A percentile compares a stretch with the other conserved stretches of the same genome.
Evolutionary conservation across 2,329 filamentous ascomycete genomes (phyloP).

Genomic region (Pseudogymnoascus destructans): DNA sequence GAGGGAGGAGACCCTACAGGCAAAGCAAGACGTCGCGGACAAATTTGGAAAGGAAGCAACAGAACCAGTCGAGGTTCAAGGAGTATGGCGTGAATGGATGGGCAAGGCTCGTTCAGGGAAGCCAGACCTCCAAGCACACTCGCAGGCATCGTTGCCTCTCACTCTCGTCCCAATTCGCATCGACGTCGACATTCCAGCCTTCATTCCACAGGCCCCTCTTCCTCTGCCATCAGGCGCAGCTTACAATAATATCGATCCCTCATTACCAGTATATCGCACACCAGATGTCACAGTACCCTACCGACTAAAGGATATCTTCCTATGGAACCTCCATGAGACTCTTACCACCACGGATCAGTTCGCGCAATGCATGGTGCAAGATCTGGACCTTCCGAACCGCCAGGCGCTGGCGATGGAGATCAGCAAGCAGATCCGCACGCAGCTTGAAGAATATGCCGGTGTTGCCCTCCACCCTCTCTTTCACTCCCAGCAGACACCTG

Average conservation of each 20-base stretch:
- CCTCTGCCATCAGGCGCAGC: conserved; percentile 47
- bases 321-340: conserved; percentile 95
- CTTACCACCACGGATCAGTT: conserved; percentile 92
- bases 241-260: conserved; percentile 51
- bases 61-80: conserved; percentile 70
- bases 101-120: conserved; percentile 49
- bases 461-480: conserved; percentile 90
- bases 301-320: conserved; percentile 83
- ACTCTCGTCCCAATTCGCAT: conserved; percentile 93
- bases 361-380: conserved; percentile 77
- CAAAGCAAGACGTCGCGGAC: conserved; percentile 52
- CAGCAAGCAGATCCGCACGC: conserved; percentile 85
- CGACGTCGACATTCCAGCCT: conserved; percentile 80
- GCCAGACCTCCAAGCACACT: conserved; percentile 46
- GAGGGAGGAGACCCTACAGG: conserved; percentile 56
- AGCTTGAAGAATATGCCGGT: conserved; percentile 90
- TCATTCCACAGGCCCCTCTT: conserved; percentile 51
- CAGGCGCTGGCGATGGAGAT: conserved; percentile 61
- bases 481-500: conserved; percentile 39
- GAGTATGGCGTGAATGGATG: conserved; percentile 95
- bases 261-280: conserved; percentile 62
- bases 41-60: conserved; percentile 73
- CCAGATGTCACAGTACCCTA: conserved; percentile 74
- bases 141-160: conserved; percentile 64
- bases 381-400: conserved; percentile 77